Conservation (phyloP, 164 flowering plant genomes). For the Magnolia sinica region DNA sequence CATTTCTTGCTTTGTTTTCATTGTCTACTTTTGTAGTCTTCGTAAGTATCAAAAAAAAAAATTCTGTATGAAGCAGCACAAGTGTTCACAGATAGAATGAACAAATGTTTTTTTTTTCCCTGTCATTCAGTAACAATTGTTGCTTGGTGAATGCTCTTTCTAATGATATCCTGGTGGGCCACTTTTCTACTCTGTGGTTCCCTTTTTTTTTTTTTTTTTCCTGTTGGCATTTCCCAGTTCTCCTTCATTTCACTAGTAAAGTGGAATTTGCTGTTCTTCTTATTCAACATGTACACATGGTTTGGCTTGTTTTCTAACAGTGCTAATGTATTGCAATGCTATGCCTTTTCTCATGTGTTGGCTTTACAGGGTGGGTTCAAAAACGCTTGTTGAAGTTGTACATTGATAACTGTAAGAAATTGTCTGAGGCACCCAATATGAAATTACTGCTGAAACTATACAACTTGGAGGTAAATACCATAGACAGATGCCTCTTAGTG, state of each 20-base stretch:
- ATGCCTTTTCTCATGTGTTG: background rate
- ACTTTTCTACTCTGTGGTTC: too few species aligned
- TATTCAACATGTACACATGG: background rate
- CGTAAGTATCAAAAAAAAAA: background rate
- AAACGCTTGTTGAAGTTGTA: conserved; percentile 81
- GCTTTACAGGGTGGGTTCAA: conserved; percentile 73
- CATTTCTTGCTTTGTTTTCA: background rate
- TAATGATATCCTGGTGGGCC: too few species aligned
- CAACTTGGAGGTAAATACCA: conserved; percentile 64
- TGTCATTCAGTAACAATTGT: background rate
- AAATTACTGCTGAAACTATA: conserved; percentile 74
- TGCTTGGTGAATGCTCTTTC: background rate
- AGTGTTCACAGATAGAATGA: background rate
- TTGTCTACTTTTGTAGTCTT: background rate
- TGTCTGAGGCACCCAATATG: conserved; percentile 68
- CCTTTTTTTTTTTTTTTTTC: too few species aligned
- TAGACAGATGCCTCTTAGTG: background rate
- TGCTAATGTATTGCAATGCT: background rate
- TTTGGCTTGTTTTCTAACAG: background rate
- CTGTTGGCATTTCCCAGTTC: background rate
- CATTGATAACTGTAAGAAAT: conserved; percentile 63
- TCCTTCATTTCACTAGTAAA: too few species aligned
- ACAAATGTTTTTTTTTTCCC: too few species aligned
- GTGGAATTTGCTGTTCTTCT: background rate
- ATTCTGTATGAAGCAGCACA: background rate